Conservation (phyloP, 169 alveolate species). For the Ichthyophthirius multifiliis region DNA sequence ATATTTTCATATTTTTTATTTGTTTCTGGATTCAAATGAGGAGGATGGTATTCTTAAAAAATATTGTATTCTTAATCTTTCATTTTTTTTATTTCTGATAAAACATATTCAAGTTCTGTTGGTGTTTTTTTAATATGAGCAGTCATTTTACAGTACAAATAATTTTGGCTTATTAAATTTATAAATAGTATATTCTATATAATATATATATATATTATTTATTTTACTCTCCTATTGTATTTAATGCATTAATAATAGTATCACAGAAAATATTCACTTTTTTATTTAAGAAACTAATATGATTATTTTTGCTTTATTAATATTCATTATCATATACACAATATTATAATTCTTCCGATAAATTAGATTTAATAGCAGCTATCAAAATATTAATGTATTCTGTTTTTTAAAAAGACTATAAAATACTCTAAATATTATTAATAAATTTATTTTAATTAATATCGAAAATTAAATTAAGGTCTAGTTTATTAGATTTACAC, state of each 20-base stretch:
- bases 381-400: conserved; percentile 80
- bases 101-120: conserved; percentile 64
- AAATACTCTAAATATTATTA: conserved; percentile 51
- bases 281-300: not conserved
- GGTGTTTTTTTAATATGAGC: conserved; percentile 79
- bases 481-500: conserved; percentile 76
- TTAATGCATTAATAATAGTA: conserved; percentile 45
- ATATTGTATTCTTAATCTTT: conserved; percentile 52
- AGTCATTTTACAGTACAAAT: conserved; percentile 67
- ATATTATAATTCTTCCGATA: conserved; percentile 60
- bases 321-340: conserved; percentile 49
- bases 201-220: conserved; percentile 8
- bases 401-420: conserved; percentile 53
- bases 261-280: conserved; percentile 63
- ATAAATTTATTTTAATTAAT: conserved; percentile 67
- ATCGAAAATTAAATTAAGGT: conserved; percentile 81
- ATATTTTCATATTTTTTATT: not conserved
- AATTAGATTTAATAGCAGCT: conserved; percentile 56
- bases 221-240: conserved; percentile 33
- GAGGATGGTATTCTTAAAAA: conserved; percentile 53
- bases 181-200: conserved; percentile 26
- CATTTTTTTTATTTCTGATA: conserved; percentile 58
- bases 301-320: conserved; percentile 33
- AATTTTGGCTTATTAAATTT: conserved; percentile 48
- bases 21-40: conserved; percentile 67